Evolutionary conservation across 306 rosid genomes (phyloP).

Genomic region (Inga oerstediana): DNA sequence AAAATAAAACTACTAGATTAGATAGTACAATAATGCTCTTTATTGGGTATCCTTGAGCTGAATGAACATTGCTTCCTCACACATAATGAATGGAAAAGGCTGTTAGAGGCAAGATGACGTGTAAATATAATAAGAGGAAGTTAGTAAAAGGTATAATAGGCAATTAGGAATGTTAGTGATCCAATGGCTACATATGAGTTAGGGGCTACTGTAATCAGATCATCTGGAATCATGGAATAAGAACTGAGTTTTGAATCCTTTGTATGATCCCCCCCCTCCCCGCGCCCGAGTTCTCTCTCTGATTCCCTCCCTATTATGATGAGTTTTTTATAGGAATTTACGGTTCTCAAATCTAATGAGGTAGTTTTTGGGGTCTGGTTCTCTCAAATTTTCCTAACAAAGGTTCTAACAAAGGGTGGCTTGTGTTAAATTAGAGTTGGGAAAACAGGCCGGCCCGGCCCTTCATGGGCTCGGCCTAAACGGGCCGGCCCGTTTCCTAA

Average conservation of each 20-base stretch:
- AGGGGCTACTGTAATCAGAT: no score
- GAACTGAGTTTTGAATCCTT: no score
- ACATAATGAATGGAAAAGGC: background rate
- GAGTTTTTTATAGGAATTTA: background rate
- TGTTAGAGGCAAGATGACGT: background rate
- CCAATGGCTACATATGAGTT: no score
- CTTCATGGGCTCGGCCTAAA: no score
- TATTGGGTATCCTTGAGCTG: no score
- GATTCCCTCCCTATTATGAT: background rate
- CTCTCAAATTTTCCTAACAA: background rate
- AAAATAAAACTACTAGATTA: no score
- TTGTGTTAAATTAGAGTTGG: background rate
- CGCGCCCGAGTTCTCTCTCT: background rate
- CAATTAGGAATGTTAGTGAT: no score
- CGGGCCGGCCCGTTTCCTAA: no score
- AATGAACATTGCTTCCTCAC: background rate
- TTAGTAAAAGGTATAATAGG: background rate
- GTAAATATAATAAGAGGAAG: background rate
- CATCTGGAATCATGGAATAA: no score
- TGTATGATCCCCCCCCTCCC: no score
- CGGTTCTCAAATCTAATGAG: background rate
- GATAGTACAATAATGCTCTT: no score
- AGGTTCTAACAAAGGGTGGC: background rate
- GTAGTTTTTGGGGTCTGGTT: background rate
- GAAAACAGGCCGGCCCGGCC: no score